A percentile compares a stretch with the other conserved stretches of the same genome.
Evolutionary conservation across 1,139 yeast genomes (phyloP).

Genomic region (Chernovozyma aurita): DNA sequence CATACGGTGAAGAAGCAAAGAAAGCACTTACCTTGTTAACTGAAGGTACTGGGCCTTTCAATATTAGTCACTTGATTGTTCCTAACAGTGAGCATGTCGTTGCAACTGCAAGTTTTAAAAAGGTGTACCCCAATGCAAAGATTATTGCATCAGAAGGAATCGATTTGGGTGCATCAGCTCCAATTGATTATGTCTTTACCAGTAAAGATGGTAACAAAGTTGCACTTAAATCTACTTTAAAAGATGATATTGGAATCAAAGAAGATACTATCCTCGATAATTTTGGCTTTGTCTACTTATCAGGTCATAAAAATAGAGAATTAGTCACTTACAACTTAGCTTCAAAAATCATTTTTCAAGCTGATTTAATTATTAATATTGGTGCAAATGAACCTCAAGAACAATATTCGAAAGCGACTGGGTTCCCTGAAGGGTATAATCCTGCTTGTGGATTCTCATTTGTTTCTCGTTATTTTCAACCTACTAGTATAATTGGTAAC

Average conservation of each 20-base stretch:
- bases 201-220: conserved; percentile 23
- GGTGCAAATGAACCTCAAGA: conserved; percentile 22
- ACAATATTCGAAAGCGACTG: conserved; percentile 43
- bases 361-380: conserved; percentile 54
- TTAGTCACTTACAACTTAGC: conserved; percentile 44
- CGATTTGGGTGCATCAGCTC: conserved; percentile 23
- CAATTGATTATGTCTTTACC: conserved; percentile 32
- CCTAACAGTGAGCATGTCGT: conserved; percentile 55
- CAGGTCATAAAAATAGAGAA: conserved; percentile 53
- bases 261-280: conserved; percentile 27
- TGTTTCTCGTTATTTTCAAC: conserved; percentile 32
- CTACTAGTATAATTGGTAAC: conserved; percentile 32
- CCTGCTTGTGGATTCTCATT: conserved; percentile 41
- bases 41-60: conserved; percentile 18
- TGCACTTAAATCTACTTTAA: conserved; percentile 13
- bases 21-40: conserved; percentile 32
- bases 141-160: conserved; percentile 46
- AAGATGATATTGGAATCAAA: conserved; percentile 23
- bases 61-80: conserved; percentile 40
- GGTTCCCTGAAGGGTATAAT: conserved; percentile 22
- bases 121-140: conserved; percentile 42
- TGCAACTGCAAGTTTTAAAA: conserved; percentile 50
- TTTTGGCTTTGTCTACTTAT: conserved; percentile 53
- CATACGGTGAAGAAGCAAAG: conserved; percentile 46
- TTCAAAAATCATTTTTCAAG: conserved; percentile 47